Percentiles rank a stretch among this genome's conserved stretches.
Evolutionary conservation across 768 basidiomycete genomes (phyloP).

Genomic region (Coprinellus micaceus): DNA sequence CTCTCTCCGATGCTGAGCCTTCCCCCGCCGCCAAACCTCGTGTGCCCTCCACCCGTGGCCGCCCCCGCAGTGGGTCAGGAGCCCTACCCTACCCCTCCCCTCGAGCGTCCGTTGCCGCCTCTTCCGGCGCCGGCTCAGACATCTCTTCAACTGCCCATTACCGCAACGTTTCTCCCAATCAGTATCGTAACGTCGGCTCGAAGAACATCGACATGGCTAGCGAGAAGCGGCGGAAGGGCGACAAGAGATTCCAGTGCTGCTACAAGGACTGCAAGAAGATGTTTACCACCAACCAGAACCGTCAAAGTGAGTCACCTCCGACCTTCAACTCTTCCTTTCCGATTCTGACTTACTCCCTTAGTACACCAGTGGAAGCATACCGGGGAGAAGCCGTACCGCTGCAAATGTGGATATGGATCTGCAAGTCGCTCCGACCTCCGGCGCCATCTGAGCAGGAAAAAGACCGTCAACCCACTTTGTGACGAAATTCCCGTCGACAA

Average conservation of each 20-base stretch:
- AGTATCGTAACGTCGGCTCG: conserved; percentile 3
- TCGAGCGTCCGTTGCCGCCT: background rate
- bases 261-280: conserved; percentile 6
- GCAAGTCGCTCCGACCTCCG: conserved; percentile 5
- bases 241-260: conserved; percentile 1
- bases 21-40: background rate
- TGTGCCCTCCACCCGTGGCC: background rate
- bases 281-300: conserved; percentile 8
- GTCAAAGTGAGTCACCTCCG: background rate
- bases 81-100: background rate
- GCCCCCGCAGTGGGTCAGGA: background rate
- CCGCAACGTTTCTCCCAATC: background rate
- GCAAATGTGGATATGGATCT: conserved; percentile 5
- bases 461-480: background rate
- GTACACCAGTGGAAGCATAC: conserved; percentile 9
- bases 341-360: background rate
- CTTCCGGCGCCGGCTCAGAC: too few relatives aligned
- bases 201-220: conserved; percentile 9
- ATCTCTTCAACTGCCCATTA: background rate
- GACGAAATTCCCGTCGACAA: conserved; percentile 3
- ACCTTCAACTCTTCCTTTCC: background rate
- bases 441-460: conserved; percentile 4
- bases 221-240: conserved; percentile 8
- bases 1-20: background rate
- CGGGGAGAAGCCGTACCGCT: conserved; percentile 6